Base-by-base conservation (phyloP, 1,284 basidiomycete species). In the Cutaneotrichosporon sp. region DNA sequence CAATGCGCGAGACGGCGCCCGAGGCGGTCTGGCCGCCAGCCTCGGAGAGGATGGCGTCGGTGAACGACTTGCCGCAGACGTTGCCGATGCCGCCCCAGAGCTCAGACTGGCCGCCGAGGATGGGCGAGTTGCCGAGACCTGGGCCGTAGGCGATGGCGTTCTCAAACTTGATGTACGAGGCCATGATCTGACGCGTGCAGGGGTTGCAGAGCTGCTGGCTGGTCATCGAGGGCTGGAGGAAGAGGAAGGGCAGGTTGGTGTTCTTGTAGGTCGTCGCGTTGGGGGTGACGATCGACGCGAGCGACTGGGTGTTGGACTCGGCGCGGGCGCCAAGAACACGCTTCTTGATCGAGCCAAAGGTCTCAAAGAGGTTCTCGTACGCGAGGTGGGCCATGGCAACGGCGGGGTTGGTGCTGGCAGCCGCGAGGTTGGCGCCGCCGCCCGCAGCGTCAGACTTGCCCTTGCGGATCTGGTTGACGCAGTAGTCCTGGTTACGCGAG, bases 191-290 rank as follows among this genome's bases (percentile, higher is more conserved):
- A 68, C 85, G 83, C 15, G 88, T 84, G 83, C 91, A 96, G 4
- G 84, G 66, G 2, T 81, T 84, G 83, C 91, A 96, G 51, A 93
- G 83, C 36, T 76, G 53, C 38, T 72, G 65, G 33, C 78, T 73
- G 45, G 79, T 36, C 69, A 82, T 77, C 60, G 67, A 61, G 41
- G 84, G 77, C 51, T 79, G 71, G 65, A 88, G 80, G 83, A 87
- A 84, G 62, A 94, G 77, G 86, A 90, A 93, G 38, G 83, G 77
- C 49, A 93, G 74, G 78, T 87, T 86, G 71, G 80, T 79, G 35
- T 66, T 51, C 55, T 75, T 66, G 79, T 82, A 90, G 15, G 83
- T 84, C 12, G 81, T 81, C 37, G 80, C 74, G 78, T 91, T 87
- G 58, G 88, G 87, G 49, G 74, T 71, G 63, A 77, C 65, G 52